These are phyloP conservation scores for Cyclospora cayetanensis DNA, from an alignment of 169 alveolate species.

Conservation along the genomic window DNA sequence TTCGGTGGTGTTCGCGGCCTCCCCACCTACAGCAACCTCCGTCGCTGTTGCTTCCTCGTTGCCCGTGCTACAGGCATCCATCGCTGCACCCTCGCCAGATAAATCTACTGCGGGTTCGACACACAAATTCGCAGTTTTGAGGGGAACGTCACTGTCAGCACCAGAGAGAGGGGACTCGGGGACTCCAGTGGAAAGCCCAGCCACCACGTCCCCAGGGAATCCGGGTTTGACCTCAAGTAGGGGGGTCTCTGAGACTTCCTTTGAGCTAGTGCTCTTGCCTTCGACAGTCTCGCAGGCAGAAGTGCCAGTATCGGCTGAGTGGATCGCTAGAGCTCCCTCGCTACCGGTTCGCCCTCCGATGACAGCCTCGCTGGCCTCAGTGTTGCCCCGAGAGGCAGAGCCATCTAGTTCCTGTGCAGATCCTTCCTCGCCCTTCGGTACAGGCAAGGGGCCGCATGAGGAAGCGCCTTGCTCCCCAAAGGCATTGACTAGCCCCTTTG, in stretches of 20 bases:
- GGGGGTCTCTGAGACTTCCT: not conserved
- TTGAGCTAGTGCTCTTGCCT: not conserved
- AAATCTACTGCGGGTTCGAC: not conserved
- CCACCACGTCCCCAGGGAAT: not conserved
- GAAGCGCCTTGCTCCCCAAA: not conserved
- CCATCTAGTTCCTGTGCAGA: conserved; percentile 17
- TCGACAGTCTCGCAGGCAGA: not conserved
- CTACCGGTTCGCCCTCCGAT: too few species aligned
- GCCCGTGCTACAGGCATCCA: not conserved
- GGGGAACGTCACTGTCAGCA: not conserved
- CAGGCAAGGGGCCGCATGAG: not conserved
- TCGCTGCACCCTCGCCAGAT: not conserved
- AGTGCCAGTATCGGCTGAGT: conserved; percentile 1
- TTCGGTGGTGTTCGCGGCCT: not conserved
- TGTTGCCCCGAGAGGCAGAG: conserved; percentile 7
- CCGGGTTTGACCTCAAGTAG: not conserved
- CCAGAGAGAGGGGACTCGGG: conserved; percentile 11
- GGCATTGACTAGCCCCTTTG: not conserved
- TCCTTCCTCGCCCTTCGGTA: not conserved
- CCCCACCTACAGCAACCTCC: not conserved
- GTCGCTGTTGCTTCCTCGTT: not conserved
- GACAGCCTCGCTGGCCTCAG: not conserved
- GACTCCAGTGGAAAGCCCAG: not conserved
- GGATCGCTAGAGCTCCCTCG: too few species aligned
- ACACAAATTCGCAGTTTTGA: not conserved